phyloP scores from a whole-genome alignment of 176 grass and related monocot species.

The Oryza coarctata region DNA sequence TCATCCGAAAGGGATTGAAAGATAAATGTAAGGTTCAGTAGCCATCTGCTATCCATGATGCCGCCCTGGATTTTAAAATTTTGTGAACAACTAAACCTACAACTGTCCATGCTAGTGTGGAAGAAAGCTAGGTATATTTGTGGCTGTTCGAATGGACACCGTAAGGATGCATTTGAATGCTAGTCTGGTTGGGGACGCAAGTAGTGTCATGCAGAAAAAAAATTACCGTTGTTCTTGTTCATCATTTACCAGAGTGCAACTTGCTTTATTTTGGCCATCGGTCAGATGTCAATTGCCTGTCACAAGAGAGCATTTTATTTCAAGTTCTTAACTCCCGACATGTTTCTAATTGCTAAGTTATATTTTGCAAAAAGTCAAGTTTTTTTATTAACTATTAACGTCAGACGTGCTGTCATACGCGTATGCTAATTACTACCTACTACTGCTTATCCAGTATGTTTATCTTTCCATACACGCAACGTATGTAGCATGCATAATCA shows the following conservation, averaged over 20 bases:
- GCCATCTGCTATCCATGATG: slow-evolving; percentile 7
- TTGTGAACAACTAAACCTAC: not conserved
- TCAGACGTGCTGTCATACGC: slow-evolving; percentile 4
- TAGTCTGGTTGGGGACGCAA: too few relatives aligned
- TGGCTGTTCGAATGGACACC: too few relatives aligned
- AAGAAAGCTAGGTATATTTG: too few relatives aligned
- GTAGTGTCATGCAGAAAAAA: not conserved
- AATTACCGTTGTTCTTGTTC: not conserved
- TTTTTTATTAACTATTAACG: not conserved
- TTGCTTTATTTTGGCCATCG: not conserved
- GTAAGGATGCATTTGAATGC: too few relatives aligned
- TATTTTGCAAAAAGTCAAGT: not conserved
- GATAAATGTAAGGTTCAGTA: not conserved
- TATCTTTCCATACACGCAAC: not conserved
- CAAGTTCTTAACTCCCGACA: not conserved
- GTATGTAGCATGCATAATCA: not conserved
- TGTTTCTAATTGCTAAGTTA: not conserved
- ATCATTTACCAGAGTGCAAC: not conserved
- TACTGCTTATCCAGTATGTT: not conserved
- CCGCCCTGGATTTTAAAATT: not conserved
- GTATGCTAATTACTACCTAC: not conserved
- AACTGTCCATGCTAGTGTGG: not conserved
- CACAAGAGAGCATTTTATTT: not conserved
- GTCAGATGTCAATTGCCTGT: not conserved
- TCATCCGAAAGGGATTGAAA: slow-evolving; percentile 28